Evolutionary conservation across 805 yeast species (phyloP), one percentile per base, ranked within the genome.

Genomic region (Yamadazyma kitorensis): DNA sequence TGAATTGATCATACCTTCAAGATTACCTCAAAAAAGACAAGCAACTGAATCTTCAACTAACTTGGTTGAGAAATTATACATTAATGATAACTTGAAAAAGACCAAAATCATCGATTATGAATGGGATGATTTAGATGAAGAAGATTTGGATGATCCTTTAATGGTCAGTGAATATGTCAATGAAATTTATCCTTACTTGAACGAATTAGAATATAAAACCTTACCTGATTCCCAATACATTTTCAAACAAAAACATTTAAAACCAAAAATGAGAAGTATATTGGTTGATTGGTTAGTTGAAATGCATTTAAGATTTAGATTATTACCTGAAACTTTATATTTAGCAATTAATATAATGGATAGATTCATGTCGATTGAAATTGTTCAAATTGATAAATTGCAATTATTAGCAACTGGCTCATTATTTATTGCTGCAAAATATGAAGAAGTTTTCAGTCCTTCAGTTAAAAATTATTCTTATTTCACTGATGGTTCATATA

Each of bases 211-310:
- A 62, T 59, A 71, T 28, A 72, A 75, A 50, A 86, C 91, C 29
- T 64, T 86, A 51, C 95, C 88, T 2, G 81, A 76, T 44, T 59
- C 82, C n/a, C 73, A 77, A 44, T 86, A 85, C 54, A 59, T 85
- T 23, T 68, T 63, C 41, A 71, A 78, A 58, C 85, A 81, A 55
- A 71, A 74, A 32, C 78, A 78, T 40, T 59, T 86, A 47, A 78
- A 82, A 49, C 95, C 96, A 37, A 76, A 78, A 41, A 83, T 85
- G 84, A 74, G 97, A 46, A 80, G 87, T 6, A 84, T 88, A 33
- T 64, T 88, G 39, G 86, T 88, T n/a, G 96, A 89, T 61, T 88
- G 97, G 97, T 69, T 88, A 46, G 86, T 86, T 8, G 94, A 86
- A 54, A 89, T 88, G 55, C 96, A 87, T 63, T 68, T 79, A 46